Base-by-base conservation (phyloP, 345 rosid genomes). In the Populus nigra region DNA sequence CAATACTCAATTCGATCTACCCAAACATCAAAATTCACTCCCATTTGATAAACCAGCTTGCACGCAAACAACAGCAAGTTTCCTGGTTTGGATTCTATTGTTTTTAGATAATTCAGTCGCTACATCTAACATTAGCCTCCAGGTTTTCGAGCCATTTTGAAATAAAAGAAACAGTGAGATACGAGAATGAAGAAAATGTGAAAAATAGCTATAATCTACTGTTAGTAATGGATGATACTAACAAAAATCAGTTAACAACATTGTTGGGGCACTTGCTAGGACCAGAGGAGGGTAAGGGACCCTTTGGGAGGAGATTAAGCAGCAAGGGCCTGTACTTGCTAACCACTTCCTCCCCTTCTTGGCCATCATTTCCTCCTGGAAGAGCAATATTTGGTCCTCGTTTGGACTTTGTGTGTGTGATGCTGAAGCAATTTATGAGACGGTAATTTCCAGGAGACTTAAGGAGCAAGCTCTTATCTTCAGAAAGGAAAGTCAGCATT, bases 231-330 rank as follows among this genome's bases (percentile, higher is more conserved):
- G 9, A 8, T 11, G 9, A 7, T 17, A n/a, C n/a, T n/a, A 47
- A 5, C 23, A 33, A 9, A 65, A 62, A 45, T 79, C 74, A 84
- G 50, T 71, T 55, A 7, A 62, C 33, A 25, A 31, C 47, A 45
- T 69, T 62, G 83, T 85, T 81, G 73, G 39, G 68, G 61, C 83
- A 39, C 65, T 76, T 67, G 79, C 88, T 83, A 12, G 85, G 88
- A 65, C 80, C 83, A 27, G 84, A 82, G 5, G 86, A 80, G 9
- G 84, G 85, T 41, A 65, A 33, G 27, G 45, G 23, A 57, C 89
- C 86, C 70, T 76, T 80, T 0, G 87, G 84, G 18, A 80, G 80
- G 62, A 81, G 70, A 77, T 69, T 76, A 74, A 84, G 86, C 73
- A 83, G 20, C 73, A 79, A 68, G 8, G 73, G 59, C 68, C 50